These are phyloP conservation scores for Tricholoma saponaceum DNA, from an alignment of 768 basidiomycete species.

Conservation along the genomic window DNA sequence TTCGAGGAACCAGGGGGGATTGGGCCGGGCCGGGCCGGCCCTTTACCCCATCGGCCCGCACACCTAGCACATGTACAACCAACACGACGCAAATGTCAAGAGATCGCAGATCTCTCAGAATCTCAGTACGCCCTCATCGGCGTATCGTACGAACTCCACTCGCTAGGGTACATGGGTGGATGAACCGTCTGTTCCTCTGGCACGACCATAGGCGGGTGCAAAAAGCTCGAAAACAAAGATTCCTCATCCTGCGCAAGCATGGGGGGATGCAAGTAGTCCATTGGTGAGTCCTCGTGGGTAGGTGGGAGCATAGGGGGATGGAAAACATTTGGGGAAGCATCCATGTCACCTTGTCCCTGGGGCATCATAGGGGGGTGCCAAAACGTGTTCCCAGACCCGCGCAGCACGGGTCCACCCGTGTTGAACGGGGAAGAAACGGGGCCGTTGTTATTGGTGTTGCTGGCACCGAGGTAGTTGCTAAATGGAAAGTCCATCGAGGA, in stretches of 20 bases:
- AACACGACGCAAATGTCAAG: not conserved
- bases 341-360: conserved; percentile 21
- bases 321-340: conserved; percentile 47
- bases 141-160: conserved; percentile 17
- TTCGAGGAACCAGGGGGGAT: not conserved
- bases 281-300: conserved; percentile 50
- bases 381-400: conserved; percentile 59
- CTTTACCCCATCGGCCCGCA: not conserved
- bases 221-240: conserved; percentile 44
- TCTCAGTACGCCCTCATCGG: conserved; percentile 17
- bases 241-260: conserved; percentile 62
- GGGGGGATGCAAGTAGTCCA: conserved; percentile 71
- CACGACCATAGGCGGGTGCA: conserved; percentile 43
- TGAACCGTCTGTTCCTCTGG: conserved; percentile 29
- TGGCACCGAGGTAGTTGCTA: conserved; percentile 33
- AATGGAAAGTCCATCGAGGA: conserved; percentile 71
- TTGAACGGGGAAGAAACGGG: conserved; percentile 23
- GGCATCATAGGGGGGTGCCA: conserved; percentile 80
- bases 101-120: not conserved
- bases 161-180: conserved; percentile 22
- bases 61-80: not conserved
- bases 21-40: no score
- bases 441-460: not conserved
- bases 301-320: conserved; percentile 70
- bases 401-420: conserved; percentile 45